Evolutionary conservation across 2,329 filamentous ascomycete genomes (phyloP).

Genomic region (Cercospora citrullina): DNA sequence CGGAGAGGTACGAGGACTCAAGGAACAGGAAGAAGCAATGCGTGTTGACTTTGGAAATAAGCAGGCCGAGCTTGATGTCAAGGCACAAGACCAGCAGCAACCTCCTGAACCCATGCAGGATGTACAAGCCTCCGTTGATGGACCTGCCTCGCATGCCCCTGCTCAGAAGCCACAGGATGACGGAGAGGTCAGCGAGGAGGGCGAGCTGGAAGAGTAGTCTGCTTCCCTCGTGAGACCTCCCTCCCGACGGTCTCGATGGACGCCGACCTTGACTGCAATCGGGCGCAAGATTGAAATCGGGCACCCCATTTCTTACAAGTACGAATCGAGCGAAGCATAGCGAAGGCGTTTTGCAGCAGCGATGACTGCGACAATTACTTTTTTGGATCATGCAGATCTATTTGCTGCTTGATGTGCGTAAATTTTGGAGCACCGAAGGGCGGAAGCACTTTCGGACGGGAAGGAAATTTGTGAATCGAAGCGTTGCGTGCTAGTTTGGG

Average conservation of each 20-base stretch:
- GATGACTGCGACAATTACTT: background rate
- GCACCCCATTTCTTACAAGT: background rate
- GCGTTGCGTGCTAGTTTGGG: background rate
- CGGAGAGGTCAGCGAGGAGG: slow-evolving; percentile 47
- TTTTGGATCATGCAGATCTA: background rate
- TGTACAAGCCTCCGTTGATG: slow-evolving; percentile 10
- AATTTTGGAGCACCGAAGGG: background rate
- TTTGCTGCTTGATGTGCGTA: background rate
- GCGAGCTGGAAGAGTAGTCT: slow-evolving; percentile 48
- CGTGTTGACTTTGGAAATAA: slow-evolving; percentile 34
- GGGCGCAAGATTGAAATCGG: background rate
- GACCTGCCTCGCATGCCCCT: slow-evolving; percentile 1
- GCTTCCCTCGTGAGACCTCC: background rate
- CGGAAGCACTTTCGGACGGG: background rate
- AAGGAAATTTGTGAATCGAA: background rate
- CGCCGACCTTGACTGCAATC: background rate
- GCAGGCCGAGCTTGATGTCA: slow-evolving; percentile 29
- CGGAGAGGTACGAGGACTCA: slow-evolving; percentile 18
- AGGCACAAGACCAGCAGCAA: slow-evolving; percentile 13
- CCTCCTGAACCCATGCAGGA: slow-evolving; percentile 6
- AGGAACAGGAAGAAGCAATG: slow-evolving; percentile 31
- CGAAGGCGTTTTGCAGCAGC: background rate
- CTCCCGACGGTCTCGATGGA: background rate
- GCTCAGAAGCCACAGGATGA: slow-evolving; percentile 25
- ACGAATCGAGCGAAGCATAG: background rate